Base-by-base conservation (phyloP, 2,329 filamentous ascomycete genomes). In the Alternaria arborescens region DNA sequence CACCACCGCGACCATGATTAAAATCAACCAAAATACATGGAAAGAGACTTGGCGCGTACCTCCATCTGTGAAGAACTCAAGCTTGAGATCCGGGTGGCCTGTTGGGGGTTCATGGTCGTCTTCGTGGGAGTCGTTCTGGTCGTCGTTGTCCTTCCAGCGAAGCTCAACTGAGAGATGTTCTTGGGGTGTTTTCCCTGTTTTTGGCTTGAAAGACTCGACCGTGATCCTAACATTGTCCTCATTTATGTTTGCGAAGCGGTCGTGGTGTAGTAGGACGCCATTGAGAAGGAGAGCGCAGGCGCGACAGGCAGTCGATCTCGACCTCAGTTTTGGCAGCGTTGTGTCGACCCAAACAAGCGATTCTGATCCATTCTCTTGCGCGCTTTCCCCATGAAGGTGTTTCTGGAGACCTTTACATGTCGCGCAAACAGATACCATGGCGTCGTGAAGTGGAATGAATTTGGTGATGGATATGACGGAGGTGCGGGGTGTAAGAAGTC, bases 11-110 rank as follows among this genome's bases (percentile, higher is more conserved):
- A 26, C 36, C 41, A 22, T 18, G 6, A 28, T 26, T 20, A 24
- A 47, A 30, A 52, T 44, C 32, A 18, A 47, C 18, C 30, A 24
- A 42, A 54, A n/a, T 24, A 47, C 42, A n/a, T 32, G 12, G n/a
- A 28, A 44, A 20, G 43, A 24, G 20, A 48, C 3, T 28, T 30
- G n/a, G 10, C 12, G 55, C 72, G 22, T 74, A 77, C 76, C 73
- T 74, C 69, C 65, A 58, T 77, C 74, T 58, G 74, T 75, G 46
- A 74, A 78, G 56, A 76, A 75, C 52, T 78, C 76, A 1, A 78
- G 65, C 41, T 76, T 77, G 47, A 78, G 66, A 52, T 78, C 74
- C 43, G 76, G 73, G 63, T 73, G 73, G 42, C 66, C 66, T 22
- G 64, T 40, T 2, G 67, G 56, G 44, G 68, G 66, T 20, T 69